These are phyloP conservation scores for Stagonosporopsis vannaccii DNA, from an alignment of 2,329 filamentous ascomycete genomes.

Conservation along the genomic window DNA sequence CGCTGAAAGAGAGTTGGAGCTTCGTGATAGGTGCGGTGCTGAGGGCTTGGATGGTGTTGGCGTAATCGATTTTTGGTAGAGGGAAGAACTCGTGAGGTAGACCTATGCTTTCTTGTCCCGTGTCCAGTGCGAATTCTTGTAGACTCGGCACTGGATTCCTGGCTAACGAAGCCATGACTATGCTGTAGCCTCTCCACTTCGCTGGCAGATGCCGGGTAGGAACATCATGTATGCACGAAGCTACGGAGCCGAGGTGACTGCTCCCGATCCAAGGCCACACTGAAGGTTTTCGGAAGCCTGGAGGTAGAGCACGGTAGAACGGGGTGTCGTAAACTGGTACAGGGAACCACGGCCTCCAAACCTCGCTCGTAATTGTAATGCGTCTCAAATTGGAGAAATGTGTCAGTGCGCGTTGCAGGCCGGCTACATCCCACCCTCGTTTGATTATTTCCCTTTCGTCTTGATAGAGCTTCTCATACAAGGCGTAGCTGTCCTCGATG, in stretches of 20 bases:
- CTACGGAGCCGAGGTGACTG: slow-evolving; percentile 18
- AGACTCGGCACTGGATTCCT: slow-evolving; percentile 34
- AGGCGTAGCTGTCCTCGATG: slow-evolving; percentile 30
- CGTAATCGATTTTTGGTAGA: slow-evolving; percentile 6
- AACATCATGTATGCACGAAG: background rate
- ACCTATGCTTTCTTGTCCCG: slow-evolving; percentile 16
- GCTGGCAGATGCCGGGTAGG: background rate
- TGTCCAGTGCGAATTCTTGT: slow-evolving; percentile 48
- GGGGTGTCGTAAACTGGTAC: slow-evolving; percentile 53
- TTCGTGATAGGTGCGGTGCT: background rate
- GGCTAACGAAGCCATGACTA: slow-evolving; percentile 36
- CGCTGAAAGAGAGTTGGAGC: slow-evolving; percentile 1
- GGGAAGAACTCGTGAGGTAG: slow-evolving; percentile 15
- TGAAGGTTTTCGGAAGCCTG: slow-evolving; percentile 52
- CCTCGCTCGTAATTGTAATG: slow-evolving; percentile 52
- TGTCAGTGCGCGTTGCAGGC: slow-evolving; percentile 44
- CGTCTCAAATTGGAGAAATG: slow-evolving; percentile 48
- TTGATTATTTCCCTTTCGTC: slow-evolving; percentile 44
- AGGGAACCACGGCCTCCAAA: slow-evolving; percentile 48
- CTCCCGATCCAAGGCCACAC: slow-evolving; percentile 43
- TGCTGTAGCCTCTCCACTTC: slow-evolving; percentile 45
- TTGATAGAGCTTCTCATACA: slow-evolving; percentile 45
- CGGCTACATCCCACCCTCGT: slow-evolving; percentile 37
- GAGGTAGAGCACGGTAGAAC: slow-evolving; percentile 52
- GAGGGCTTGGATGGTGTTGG: slow-evolving; percentile 12